Conservation (phyloP, 2,329 filamentous ascomycete genomes). For the Clonostachys rosea region DNA sequence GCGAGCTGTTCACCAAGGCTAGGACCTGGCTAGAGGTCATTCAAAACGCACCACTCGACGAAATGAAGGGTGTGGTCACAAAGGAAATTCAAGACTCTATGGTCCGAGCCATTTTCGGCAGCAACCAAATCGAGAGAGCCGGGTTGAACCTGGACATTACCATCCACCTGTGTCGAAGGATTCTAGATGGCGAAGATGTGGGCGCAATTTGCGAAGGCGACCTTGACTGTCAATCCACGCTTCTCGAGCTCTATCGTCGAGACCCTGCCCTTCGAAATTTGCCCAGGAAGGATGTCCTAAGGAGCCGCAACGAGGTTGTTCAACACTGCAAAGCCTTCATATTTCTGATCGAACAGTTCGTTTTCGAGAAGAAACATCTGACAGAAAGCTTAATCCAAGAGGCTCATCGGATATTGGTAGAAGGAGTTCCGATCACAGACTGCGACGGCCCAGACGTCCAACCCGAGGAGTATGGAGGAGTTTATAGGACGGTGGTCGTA, state of each 20-base stretch:
- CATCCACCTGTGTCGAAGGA: not conserved
- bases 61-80: too few species aligned
- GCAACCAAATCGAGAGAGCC: conserved; percentile 14
- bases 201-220: not conserved
- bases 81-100: conserved; percentile 7
- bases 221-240: too few species aligned
- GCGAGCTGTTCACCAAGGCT: too few species aligned
- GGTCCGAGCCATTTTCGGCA: conserved; percentile 13
- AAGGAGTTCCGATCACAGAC: conserved; percentile 2
- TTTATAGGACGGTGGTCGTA: conserved; percentile 13
- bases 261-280: too few species aligned
- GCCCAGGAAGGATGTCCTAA: conserved; percentile 2
- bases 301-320: conserved; percentile 9
- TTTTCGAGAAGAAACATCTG: conserved; percentile 1
- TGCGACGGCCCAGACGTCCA: not conserved
- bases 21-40: too few species aligned
- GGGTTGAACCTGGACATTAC: conserved; percentile 10
- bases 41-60: too few species aligned
- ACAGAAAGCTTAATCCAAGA: conserved; percentile 10
- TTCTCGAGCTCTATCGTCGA: too few species aligned
- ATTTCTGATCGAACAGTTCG: conserved; percentile 8
- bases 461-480: conserved; percentile 12
- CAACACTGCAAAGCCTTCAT: conserved; percentile 14
- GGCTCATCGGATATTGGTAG: conserved; percentile 9
- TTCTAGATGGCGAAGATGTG: conserved; percentile 6